Evolutionary conservation across 2,329 filamentous ascomycete genomes (phyloP).

Genomic region (Claviceps sp.): DNA sequence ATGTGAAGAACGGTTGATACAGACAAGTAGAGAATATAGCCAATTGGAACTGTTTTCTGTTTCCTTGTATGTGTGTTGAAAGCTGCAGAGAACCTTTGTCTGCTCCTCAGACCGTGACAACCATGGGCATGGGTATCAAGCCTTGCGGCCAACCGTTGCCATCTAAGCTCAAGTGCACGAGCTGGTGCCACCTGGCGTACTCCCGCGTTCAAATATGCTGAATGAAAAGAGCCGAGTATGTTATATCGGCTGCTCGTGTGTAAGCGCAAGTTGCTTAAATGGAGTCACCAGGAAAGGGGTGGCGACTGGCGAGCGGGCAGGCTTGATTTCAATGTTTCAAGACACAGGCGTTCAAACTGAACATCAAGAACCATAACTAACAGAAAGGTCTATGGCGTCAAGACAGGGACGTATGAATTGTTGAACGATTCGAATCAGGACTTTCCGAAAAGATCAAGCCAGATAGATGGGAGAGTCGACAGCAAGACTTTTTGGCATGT

Average conservation of each 20-base stretch:
- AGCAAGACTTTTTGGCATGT: not conserved
- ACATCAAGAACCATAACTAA: not conserved
- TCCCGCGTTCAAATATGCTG: not conserved
- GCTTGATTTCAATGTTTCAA: not conserved
- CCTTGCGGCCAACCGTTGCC: not conserved
- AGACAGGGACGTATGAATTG: no score
- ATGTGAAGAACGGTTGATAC: not conserved
- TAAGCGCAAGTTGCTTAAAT: not conserved
- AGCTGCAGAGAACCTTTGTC: not conserved
- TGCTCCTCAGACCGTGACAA: not conserved
- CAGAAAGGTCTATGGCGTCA: not conserved
- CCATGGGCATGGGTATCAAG: not conserved
- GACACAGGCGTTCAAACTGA: not conserved
- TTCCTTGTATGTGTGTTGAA: not conserved
- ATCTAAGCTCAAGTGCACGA: not conserved
- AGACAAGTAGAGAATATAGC: not conserved
- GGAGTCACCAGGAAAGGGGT: not conserved
- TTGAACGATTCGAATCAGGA: not conserved
- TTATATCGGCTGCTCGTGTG: not conserved
- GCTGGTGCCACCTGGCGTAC: not conserved
- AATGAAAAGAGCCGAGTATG: not conserved
- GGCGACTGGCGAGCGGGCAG: not conserved
- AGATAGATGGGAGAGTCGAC: not conserved
- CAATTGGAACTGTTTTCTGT: not conserved
- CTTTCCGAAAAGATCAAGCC: not conserved